Percentiles rank a stretch among this genome's conserved stretches.
These are phyloP conservation scores for Rhodocollybia butyracea DNA, from an alignment of 768 basidiomycete species.

Conservation along the genomic window DNA sequence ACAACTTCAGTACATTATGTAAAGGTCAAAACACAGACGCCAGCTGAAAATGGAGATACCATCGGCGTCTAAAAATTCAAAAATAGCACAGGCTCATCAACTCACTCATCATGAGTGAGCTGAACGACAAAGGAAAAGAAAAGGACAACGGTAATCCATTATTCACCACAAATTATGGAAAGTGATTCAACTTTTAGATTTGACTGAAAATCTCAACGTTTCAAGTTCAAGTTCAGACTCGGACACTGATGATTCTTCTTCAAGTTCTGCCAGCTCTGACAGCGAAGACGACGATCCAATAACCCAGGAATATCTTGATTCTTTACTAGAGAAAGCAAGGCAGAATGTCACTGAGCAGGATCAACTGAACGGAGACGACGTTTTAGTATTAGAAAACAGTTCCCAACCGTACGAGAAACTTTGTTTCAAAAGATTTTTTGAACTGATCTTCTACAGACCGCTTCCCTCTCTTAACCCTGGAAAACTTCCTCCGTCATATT, in stretches of 20 bases:
- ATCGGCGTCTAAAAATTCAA: too few relatives aligned
- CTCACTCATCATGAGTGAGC: neutral
- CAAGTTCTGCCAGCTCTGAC: conserved; percentile 31
- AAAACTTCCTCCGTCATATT: conserved; percentile 59
- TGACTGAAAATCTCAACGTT: conserved; percentile 17
- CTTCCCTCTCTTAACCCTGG: conserved; percentile 69
- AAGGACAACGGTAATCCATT: conserved; percentile 37
- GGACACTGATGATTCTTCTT: conserved; percentile 28
- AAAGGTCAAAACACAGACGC: too few relatives aligned
- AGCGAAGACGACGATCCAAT: conserved; percentile 39
- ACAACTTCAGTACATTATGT: too few relatives aligned
- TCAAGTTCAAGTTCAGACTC: conserved; percentile 31
- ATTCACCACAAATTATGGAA: neutral
- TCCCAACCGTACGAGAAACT: conserved; percentile 10
- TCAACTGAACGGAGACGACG: conserved; percentile 41
- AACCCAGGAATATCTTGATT: conserved; percentile 58
- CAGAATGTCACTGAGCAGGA: conserved; percentile 36
- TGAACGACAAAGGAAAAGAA: conserved; percentile 31
- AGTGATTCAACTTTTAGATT: neutral
- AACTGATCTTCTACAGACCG: conserved; percentile 32
- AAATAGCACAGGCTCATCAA: neutral
- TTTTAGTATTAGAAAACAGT: conserved; percentile 46
- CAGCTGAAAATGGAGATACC: too few relatives aligned
- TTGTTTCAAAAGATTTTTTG: neutral
- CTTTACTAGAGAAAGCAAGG: conserved; percentile 60